Base-by-base conservation (phyloP, 805 yeast genomes). In the Metschnikowia proteae region DNA sequence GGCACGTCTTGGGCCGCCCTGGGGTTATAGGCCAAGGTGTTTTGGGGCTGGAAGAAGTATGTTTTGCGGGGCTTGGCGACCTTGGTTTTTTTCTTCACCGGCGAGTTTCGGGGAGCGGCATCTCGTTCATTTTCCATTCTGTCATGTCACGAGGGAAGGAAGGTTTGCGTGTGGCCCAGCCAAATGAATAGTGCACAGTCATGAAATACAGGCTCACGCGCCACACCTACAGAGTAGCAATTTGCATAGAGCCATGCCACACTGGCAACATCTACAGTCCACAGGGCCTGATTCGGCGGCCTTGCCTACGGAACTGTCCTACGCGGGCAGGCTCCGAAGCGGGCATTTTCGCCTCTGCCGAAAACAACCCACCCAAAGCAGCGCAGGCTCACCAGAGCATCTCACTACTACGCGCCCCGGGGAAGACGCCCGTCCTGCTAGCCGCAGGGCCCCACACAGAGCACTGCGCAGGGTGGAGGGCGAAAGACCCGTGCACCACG, bases 31-130 rank as follows among this genome's bases (percentile, higher is more conserved):
- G 63, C 58, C 36, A 70, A 56, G 6, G 60, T 65, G 45, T 71
- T 67, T 28, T 60, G 56, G 6, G 76, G 74, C 46, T 60, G 62
- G 46, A 71, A 70, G 46, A 66, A 62, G 49, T 70, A 71, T 6
- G 68, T 63, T 6, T 68, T 53, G 44, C 64, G 52, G 57, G 63
- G 48, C 46, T 56, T 38, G 31, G 51, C 25, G n/a, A 33, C 46
- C 39, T 45, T 39, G 7, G 46, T 32, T 29, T 50, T 56, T 41
- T 56, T 57, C 29, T 54, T 47, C 30, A 43, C 46, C 29, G 56
- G 56, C 17, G 54, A 52, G 8, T 27, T 33, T 5, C 37, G 38
- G 33, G 33, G 6, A 27, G n/a, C 28, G 5, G 27, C 31, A 5
- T 37, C 22, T 17, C 17, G 28, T 28, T 35, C 38, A 33, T 35